These are phyloP conservation scores for Termitomyces sp. DNA, from an alignment of 1,284 basidiomycete species.

Conservation along the genomic window DNA sequence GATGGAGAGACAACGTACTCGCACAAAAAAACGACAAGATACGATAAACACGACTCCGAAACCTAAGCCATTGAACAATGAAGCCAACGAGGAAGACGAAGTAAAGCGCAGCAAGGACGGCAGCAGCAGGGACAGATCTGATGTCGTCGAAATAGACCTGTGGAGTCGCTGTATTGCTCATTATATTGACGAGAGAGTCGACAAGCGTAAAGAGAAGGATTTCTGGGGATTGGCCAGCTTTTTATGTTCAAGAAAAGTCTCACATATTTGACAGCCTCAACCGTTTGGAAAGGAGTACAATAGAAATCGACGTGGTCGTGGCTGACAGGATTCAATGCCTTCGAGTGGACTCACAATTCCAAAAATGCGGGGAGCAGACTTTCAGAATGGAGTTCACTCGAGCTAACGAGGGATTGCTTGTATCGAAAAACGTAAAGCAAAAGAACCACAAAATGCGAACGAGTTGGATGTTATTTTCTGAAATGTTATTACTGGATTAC, in stretches of 20 bases:
- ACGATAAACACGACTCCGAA: constrained; percentile 36
- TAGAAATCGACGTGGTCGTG: background rate
- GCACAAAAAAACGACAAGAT: constrained; percentile 39
- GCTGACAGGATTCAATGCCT: background rate
- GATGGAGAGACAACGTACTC: constrained; percentile 16
- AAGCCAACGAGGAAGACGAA: constrained; percentile 32
- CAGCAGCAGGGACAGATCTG: constrained; percentile 38
- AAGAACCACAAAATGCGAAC: no score
- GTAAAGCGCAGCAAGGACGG: constrained; percentile 41
- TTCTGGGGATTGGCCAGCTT: background rate
- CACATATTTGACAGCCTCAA: background rate
- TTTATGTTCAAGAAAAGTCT: background rate
- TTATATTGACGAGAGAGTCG: background rate
- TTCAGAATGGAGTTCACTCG: no score
- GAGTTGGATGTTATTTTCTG: no score
- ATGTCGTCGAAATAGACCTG: constrained; percentile 25
- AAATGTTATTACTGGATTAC: background rate
- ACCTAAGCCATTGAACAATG: constrained; percentile 28
- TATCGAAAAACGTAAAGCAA: no score
- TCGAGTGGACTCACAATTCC: background rate
- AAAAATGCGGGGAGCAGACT: background rate
- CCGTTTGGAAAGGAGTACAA: background rate
- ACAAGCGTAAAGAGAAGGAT: background rate
- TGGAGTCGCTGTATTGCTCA: background rate
- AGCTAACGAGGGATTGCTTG: no score